Base-by-base conservation (phyloP, 192 early-diverging fungal genomes). In the Borealophlyctis nickersoniae region DNA sequence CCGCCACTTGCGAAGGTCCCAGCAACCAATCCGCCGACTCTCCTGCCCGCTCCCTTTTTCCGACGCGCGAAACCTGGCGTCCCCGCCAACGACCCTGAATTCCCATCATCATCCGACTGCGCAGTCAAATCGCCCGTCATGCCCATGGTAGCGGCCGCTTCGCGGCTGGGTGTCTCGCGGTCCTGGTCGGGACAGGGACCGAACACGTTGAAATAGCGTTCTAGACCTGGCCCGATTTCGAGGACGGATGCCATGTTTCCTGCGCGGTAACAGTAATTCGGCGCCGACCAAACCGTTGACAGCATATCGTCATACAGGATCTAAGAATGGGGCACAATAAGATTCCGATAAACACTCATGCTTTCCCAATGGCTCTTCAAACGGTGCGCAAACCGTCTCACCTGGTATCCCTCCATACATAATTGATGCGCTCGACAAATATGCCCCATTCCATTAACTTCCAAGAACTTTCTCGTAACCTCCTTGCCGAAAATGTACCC, bases 171-270 rank as follows among this genome's bases (percentile, higher is more conserved):
- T 2, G 49, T 36, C 13, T 82, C 81, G 24, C 86, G 74, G 30
- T 90, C 87, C 58, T 89, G 82, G 60, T 91, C 88, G 4, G 91
- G 92, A 58, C 87, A 90, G 3, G 91, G 88, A 55, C 88, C 89
- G 85, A 94, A 94, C 0, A 94, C 91, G 65, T 94, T 94, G 65
- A 92, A 94, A 64, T 83, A 89, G 19, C 90, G 75, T 66, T 91
- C 87, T 13, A 91, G 83, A 19, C 80, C 77, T 0, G 80, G 79
- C 28, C 85, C 86, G 24, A 94, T 86, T 69, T 94, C 89, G 1
- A 94, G 67, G 28, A 94, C 88, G 2, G 87, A 89, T 0, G 91
- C 92, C 67, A 91, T 58, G 62, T 94, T 94, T 13, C 92, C 91
- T 49, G 90, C 91, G 48, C 92, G 78, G 57, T 92, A 90, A 70